Conservation (phyloP, 1,284 basidiomycete species). For the Polyporus tsugae region DNA sequence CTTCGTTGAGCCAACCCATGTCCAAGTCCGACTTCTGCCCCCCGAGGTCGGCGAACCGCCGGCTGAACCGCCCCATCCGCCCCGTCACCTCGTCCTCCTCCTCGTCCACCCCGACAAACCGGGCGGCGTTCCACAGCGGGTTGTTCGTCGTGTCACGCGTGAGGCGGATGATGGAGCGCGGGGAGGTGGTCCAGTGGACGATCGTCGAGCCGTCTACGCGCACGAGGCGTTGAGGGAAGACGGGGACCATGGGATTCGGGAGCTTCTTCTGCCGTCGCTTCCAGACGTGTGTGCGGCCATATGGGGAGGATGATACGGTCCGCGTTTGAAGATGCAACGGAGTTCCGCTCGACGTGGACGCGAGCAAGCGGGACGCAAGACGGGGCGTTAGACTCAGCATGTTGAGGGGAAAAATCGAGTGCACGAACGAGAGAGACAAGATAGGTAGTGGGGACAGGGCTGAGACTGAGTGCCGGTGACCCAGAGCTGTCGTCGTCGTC, state of each 20-base stretch:
- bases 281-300: constrained; percentile 81
- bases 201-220: constrained; percentile 89
- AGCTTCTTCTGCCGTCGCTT: constrained; percentile 69
- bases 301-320: constrained; percentile 69
- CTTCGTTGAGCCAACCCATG: background rate
- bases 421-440: too few relatives aligned
- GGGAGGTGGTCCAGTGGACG: constrained; percentile 86
- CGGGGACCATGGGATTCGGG: constrained; percentile 83
- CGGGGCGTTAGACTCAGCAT: background rate
- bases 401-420: background rate
- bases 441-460: too few relatives aligned
- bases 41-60: constrained; percentile 59
- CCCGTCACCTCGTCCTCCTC: constrained; percentile 77
- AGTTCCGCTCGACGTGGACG: background rate
- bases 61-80: constrained; percentile 81
- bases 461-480: too few relatives aligned
- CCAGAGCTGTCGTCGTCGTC: background rate
- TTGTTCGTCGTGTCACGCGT: constrained; percentile 89
- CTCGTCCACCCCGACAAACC: constrained; percentile 56
- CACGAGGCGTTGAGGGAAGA: constrained; percentile 84
- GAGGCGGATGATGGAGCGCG: constrained; percentile 74
- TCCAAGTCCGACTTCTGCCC: background rate
- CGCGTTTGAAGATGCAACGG: constrained; percentile 37
- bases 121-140: constrained; percentile 75
- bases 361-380: background rate